Evolutionary conservation across 179 eudicot species (phyloP).

Genomic region (Beta macrorhiza): DNA sequence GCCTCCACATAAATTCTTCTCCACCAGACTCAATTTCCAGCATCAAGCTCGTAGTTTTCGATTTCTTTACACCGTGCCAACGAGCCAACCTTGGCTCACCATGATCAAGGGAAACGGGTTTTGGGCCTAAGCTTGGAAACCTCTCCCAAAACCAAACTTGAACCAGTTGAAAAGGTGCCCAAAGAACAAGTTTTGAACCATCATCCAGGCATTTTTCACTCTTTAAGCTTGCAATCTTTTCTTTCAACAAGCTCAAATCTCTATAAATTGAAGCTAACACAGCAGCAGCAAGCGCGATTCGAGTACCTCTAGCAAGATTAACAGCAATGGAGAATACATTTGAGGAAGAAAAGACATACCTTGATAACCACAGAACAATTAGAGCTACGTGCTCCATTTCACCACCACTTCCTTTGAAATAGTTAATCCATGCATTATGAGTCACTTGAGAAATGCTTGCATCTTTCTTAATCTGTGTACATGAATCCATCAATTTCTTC

Average conservation of each 20-base stretch:
- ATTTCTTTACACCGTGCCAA: conserved; percentile 23
- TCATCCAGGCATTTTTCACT: neutral
- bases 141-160: conserved; percentile 51
- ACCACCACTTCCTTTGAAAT: conserved; percentile 4
- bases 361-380: neutral
- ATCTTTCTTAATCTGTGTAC: neutral
- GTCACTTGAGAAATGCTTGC: neutral
- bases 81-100: conserved; percentile 32
- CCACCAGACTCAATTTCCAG: conserved; percentile 17
- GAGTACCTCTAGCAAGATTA: conserved; percentile 35
- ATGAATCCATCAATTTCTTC: neutral
- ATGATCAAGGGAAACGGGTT: neutral
- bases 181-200: neutral
- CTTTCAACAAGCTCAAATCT: conserved; percentile 34
- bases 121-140: conserved; percentile 31
- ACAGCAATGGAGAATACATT: conserved; percentile 32
- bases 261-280: conserved; percentile 27
- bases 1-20: conserved; percentile 37
- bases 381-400: conserved; percentile 8
- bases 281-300: too few relatives aligned
- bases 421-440: neutral
- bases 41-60: neutral
- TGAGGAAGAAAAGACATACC: neutral
- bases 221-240: neutral
- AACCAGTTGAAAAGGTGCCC: conserved; percentile 33